phyloP scores from a whole-genome alignment of 2,329 filamentous ascomycete genomes.

The Diplodia seriata region DNA sequence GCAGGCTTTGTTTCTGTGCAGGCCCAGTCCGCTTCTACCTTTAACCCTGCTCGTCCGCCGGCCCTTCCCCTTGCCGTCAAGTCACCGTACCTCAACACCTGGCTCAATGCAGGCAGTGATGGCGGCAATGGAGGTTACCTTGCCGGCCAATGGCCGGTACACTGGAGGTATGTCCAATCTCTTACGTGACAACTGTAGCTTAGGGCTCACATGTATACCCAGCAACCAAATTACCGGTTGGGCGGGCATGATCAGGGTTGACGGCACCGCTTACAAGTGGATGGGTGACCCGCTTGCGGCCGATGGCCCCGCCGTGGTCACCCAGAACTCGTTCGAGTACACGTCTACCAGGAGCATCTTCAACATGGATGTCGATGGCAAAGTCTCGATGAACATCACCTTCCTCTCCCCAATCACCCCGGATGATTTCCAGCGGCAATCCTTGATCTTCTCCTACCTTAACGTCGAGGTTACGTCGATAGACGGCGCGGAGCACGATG shows the following conservation, averaged over 20 bases:
- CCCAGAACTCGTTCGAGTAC: conserved; percentile 70
- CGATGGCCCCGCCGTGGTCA: conserved; percentile 50
- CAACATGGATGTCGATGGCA: conserved; percentile 67
- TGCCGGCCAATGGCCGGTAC: conserved; percentile 71
- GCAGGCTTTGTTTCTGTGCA: conserved; percentile 21
- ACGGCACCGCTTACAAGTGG: conserved; percentile 70
- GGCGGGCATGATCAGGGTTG: conserved; percentile 73
- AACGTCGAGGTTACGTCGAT: conserved; percentile 67
- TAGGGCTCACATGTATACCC: neutral
- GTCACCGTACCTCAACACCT: conserved; percentile 76
- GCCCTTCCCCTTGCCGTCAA: conserved; percentile 75
- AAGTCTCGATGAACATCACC: conserved; percentile 69
- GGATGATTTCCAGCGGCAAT: conserved; percentile 70
- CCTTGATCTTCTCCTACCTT: conserved; percentile 74
- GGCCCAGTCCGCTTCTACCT: conserved; percentile 66
- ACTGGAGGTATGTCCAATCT: conserved; percentile 63
- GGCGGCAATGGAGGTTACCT: conserved; percentile 71
- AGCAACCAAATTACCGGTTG: conserved; percentile 66
- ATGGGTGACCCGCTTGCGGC: conserved; percentile 62
- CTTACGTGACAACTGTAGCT: neutral
- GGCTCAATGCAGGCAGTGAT: conserved; percentile 64
- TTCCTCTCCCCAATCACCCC: conserved; percentile 76
- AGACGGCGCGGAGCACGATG: conserved; percentile 67
- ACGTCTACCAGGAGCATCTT: conserved; percentile 77
- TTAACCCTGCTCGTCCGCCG: conserved; percentile 67